Evolutionary conservation across 2,329 filamentous ascomycete species (phyloP).

Genomic region (Calonectria pteridis): DNA sequence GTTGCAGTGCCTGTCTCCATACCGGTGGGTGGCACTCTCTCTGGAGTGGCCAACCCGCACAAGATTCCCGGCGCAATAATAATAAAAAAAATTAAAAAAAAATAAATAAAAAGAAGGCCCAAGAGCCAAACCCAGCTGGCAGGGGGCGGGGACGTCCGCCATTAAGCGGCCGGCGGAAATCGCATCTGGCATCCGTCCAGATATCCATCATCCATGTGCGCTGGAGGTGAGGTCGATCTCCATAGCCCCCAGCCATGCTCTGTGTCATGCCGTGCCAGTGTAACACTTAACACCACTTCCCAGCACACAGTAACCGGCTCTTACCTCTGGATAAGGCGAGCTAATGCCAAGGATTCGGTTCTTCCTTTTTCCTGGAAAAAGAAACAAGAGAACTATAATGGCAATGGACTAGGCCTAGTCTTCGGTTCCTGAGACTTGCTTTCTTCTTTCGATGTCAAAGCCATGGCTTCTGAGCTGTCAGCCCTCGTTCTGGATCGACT

Average conservation of each 20-base stretch:
- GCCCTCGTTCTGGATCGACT: constrained; percentile 4
- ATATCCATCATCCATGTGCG: constrained; percentile 6
- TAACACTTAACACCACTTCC: background rate
- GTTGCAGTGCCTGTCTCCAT: constrained; percentile 1
- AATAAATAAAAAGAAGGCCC: constrained; percentile 5
- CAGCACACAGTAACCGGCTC: background rate
- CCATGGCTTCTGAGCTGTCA: constrained; percentile 1
- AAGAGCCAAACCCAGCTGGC: background rate
- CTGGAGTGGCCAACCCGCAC: constrained; percentile 8
- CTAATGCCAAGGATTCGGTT: background rate
- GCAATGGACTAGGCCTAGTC: background rate
- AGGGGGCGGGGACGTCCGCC: constrained; percentile 11
- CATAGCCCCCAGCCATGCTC: background rate
- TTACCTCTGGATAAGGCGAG: background rate
- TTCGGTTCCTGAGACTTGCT: background rate
- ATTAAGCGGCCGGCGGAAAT: constrained; percentile 8
- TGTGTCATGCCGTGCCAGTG: background rate
- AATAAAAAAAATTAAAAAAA: too few species aligned
- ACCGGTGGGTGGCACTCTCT: constrained; percentile 1
- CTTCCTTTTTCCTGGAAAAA: background rate
- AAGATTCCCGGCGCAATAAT: background rate
- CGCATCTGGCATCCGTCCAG: constrained; percentile 1
- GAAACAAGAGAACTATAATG: constrained; percentile 9
- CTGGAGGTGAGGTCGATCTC: background rate
- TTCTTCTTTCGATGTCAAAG: background rate